phyloP scores from a whole-genome alignment of 352 stramenopile species.

The Pythium utonaiense region DNA sequence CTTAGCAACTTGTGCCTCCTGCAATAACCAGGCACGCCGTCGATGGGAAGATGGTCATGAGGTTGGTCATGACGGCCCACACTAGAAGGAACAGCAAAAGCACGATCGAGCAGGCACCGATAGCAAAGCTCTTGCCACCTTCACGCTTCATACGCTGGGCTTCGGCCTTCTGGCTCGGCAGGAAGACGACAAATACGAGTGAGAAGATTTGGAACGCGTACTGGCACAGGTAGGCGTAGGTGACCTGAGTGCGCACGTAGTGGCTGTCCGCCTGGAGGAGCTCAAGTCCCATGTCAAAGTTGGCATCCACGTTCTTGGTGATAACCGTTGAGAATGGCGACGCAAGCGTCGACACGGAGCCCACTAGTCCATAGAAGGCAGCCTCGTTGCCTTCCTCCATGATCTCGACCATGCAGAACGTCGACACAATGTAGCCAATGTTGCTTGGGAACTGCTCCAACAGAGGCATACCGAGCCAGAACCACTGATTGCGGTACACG shows the following conservation, averaged over 20 bases:
- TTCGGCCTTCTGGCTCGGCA: conserved; percentile 31
- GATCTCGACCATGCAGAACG: conserved; percentile 31
- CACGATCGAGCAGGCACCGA: conserved; percentile 18
- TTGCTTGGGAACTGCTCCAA: conserved; percentile 24
- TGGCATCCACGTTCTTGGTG: conserved; percentile 25
- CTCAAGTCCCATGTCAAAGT: conserved; percentile 24
- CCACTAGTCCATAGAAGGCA: conserved; percentile 28
- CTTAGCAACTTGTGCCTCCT: conserved; percentile 23
- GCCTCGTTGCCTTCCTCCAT: conserved; percentile 30
- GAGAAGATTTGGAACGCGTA: conserved; percentile 29
- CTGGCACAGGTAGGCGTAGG: conserved; percentile 28
- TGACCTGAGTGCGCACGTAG: conserved; percentile 23
- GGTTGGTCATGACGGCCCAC: conserved; percentile 32
- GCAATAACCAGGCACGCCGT: conserved; percentile 31
- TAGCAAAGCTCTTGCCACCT: conserved; percentile 15
- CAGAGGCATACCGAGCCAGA: conserved; percentile 26
- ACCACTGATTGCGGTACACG: conserved; percentile 25
- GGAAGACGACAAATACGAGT: conserved; percentile 26
- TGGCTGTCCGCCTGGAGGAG: conserved; percentile 19
- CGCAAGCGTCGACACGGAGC: conserved; percentile 20
- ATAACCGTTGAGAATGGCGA: conserved; percentile 28
- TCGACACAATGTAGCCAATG: conserved; percentile 26
- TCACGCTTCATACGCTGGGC: conserved; percentile 25
- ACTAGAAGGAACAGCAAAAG: conserved; percentile 20
- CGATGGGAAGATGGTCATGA: conserved; percentile 30